Conservation (phyloP, 305 asterid species). For the Fraxinus sp. region DNA sequence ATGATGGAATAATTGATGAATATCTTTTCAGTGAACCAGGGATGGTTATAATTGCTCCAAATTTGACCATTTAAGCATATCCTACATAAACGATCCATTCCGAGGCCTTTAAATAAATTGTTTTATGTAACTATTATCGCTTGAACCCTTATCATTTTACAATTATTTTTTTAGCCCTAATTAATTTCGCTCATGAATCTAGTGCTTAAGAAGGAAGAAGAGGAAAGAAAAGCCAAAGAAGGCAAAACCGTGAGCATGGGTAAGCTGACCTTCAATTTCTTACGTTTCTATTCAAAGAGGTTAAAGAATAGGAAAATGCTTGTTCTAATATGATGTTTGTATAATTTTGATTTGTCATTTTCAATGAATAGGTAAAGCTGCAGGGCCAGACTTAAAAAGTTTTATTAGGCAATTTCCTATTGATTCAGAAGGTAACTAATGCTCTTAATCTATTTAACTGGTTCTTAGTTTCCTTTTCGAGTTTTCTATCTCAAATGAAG, state of each 20-base stretch:
- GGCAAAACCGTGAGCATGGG: conserved; percentile 55
- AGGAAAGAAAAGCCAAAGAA: conserved; percentile 62
- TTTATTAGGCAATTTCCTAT: conserved; percentile 65
- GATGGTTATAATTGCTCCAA: neutral
- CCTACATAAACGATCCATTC: neutral
- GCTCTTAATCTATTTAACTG: conserved; percentile 3
- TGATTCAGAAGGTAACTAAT: conserved; percentile 63
- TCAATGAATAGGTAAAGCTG: conserved; percentile 55
- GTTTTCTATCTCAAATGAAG: neutral
- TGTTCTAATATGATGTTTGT: conserved; percentile 5
- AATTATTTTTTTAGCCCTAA: neutral
- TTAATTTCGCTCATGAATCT: conserved; percentile 22
- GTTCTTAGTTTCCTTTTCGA: neutral
- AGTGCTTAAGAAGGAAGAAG: conserved; percentile 94
- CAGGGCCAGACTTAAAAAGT: conserved; percentile 72
- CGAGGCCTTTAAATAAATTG: neutral
- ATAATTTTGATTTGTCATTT: conserved; percentile 21
- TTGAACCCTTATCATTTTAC: neutral
- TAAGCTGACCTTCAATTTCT: conserved; percentile 31
- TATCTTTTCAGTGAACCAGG: neutral
- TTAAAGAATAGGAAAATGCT: neutral
- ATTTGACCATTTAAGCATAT: neutral
- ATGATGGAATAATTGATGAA: conserved; percentile 4
- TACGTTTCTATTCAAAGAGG: neutral
- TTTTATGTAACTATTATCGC: neutral